Base-by-base conservation (phyloP, 2,329 filamentous ascomycete species). In the Magnaporthiopsis rhizophila region DNA sequence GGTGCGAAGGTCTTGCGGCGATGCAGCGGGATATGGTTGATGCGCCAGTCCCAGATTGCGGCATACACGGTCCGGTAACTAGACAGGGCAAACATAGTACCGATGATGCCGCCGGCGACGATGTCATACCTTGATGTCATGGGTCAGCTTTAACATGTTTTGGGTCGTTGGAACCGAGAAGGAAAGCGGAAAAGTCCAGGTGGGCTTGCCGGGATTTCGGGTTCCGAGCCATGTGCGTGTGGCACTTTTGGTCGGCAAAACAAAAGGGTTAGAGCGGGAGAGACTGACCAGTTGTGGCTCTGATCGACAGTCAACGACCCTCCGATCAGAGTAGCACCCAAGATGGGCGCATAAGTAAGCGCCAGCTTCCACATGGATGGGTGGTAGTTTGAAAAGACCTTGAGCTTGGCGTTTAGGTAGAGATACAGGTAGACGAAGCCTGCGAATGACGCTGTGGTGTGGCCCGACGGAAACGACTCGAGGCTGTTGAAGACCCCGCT, bases 401-500 rank as follows among this genome's bases (percentile, higher is more conserved):
- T 92, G 68, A 92, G 81, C 77, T 92, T 92, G 61, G 87, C 89
- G 74, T 92, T 92, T 59, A 92, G 83, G 76, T 91, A 92, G 1
- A 92, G 78, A 68, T 82, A 88, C 3, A 92, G 76, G 71, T 84
- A 92, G 30, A 90, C 80, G 69, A 90, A 88, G 5, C 88, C 88
- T 0, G 86, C 87, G 65, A 91, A 91, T 0, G 88, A 88, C 0
- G 88, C 89, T 0, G 89, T 90, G 6, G 87, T 86, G 74, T 92
- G 89, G 1, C 90, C 90, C 1, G 85, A 89, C 0, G 89, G 89
- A 74, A 92, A 88, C 0, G 85, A 88, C 71, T 90, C 86, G 0
- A 92, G 80, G 2, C 81, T 81, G 72, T 91, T 88, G 71, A 90
- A 82, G 74, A 91, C 89, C 69, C 87, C 75, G 8, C 21, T n/a